Evolutionary conservation across 768 basidiomycete species (phyloP), one percentile per base, ranked within the genome.

Genomic region (Xerocomus spinulosus): DNA sequence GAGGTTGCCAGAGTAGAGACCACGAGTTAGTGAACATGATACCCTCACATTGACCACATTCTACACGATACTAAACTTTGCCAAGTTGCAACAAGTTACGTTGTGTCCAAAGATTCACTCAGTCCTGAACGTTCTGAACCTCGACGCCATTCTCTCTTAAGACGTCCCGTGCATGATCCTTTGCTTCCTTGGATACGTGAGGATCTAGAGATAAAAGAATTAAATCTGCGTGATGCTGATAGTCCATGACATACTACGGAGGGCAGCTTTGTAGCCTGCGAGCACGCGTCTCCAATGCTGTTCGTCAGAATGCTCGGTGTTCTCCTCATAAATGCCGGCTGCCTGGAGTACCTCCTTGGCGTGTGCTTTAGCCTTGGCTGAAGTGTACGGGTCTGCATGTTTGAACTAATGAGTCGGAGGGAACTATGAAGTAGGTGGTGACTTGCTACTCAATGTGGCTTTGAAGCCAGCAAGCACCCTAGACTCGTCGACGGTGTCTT

Each of bases 201-300:
- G 75, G 70, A 45, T 77, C 76, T 77, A 34, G 10, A 8, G 10
- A n/a, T 12, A 12, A 12, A 3, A 33, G 7, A 21, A 34, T 61
- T n/a, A 46, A 58, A 43, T 21, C 3, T 0, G 8, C 14, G 18
- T 20, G 2, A 9, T 15, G 17, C 17, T 8, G 9, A 15, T 3
- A 0, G 14, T 3, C 6, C 8, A 9, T 35, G 17, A 53, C 74
- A 38, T 51, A 80, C 79, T 81, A 42, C 63, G 53, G 2, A 81
- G 56, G 1, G 80, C 72, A 24, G 80, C 78, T 51, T 82, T 81
- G 60, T 80, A 80, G 9, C 80, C 80, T 0, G 70, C 80, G 5
- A 77, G 57, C 34, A 81, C 77, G 29, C 73, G 77, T 2, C 57
- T 70, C 41, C 66, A 50, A 44, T 80, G 77, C 52, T 73, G 68